These are phyloP conservation scores for Grosmannia serpens DNA, from an alignment of 2,329 filamentous ascomycete genomes.

Conservation along the genomic window DNA sequence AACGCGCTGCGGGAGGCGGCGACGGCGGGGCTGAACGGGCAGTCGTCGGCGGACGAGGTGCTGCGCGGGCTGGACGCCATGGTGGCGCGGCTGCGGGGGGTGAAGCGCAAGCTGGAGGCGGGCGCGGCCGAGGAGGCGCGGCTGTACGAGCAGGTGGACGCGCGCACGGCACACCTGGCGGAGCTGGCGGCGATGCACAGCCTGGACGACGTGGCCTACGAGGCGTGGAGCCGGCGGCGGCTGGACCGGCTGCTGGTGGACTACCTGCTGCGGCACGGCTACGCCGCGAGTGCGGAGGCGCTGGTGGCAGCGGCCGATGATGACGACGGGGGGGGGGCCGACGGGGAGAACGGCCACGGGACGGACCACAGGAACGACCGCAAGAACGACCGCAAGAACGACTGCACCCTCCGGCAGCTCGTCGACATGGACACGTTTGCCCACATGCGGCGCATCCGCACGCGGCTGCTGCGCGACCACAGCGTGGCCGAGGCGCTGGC, in stretches of 20 bases:
- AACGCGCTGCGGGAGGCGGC: constrained; percentile 51
- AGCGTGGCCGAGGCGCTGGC: constrained; percentile 68
- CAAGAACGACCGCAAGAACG: neutral
- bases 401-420: constrained; percentile 53
- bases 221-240: constrained; percentile 72
- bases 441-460: constrained; percentile 66
- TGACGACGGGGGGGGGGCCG: neutral
- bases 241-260: constrained; percentile 84
- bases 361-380: neutral
- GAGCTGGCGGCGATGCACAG: constrained; percentile 70
- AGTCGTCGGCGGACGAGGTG: constrained; percentile 56
- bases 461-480: constrained; percentile 51
- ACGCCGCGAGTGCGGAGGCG: constrained; percentile 61
- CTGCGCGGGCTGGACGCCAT: constrained; percentile 74
- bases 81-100: constrained; percentile 69
- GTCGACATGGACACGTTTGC: constrained; percentile 86
- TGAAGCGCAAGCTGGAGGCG: constrained; percentile 75
- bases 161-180: constrained; percentile 69
- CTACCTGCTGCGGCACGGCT: constrained; percentile 77
- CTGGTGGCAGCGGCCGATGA: constrained; percentile 49
- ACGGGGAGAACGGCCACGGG: neutral
- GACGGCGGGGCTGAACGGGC: constrained; percentile 53
- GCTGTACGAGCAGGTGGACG: constrained; percentile 63
- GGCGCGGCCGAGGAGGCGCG: constrained; percentile 70
- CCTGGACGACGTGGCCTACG: constrained; percentile 86